Conservation (phyloP, 2,329 filamentous ascomycete species). For the Fusarium euwallaceae region DNA sequence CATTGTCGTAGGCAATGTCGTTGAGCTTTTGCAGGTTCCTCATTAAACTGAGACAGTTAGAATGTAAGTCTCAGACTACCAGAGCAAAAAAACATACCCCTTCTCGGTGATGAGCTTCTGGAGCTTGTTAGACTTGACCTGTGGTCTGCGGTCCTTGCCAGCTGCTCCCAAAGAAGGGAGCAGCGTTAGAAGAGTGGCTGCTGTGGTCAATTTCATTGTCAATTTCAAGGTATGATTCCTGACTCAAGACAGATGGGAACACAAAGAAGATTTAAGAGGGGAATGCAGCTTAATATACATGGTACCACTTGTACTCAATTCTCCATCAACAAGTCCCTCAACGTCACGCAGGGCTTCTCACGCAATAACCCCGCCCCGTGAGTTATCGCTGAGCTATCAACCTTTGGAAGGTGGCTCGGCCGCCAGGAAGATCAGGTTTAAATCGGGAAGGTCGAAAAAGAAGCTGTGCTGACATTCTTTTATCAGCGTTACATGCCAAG, state of each 20-base stretch:
- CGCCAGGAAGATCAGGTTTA: constrained; percentile 11
- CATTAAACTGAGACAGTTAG: constrained; percentile 36
- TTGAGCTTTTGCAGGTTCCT: constrained; percentile 46
- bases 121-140: constrained; percentile 39
- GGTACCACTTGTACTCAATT: constrained; percentile 4
- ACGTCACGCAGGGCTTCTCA: constrained; percentile 12
- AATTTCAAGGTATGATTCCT: background rate
- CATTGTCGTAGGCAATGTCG: constrained; percentile 49
- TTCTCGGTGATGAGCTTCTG: constrained; percentile 45
- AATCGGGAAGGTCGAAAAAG: constrained; percentile 36
- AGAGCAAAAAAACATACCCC: constrained; percentile 3
- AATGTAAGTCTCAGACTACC: fast-evolving
- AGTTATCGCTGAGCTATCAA: constrained; percentile 29
- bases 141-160: constrained; percentile 34
- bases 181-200: constrained; percentile 44
- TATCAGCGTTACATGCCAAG: constrained; percentile 39
- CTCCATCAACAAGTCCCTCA: background rate
- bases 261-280: background rate
- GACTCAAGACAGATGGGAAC: background rate
- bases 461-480: constrained; percentile 16
- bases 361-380: constrained; percentile 29
- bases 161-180: constrained; percentile 36
- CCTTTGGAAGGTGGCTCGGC: constrained; percentile 29
- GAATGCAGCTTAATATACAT: background rate
- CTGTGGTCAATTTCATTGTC: constrained; percentile 38